phyloP scores from a whole-genome alignment of 75 land plant species.

The Ceratopteris richardii region DNA sequence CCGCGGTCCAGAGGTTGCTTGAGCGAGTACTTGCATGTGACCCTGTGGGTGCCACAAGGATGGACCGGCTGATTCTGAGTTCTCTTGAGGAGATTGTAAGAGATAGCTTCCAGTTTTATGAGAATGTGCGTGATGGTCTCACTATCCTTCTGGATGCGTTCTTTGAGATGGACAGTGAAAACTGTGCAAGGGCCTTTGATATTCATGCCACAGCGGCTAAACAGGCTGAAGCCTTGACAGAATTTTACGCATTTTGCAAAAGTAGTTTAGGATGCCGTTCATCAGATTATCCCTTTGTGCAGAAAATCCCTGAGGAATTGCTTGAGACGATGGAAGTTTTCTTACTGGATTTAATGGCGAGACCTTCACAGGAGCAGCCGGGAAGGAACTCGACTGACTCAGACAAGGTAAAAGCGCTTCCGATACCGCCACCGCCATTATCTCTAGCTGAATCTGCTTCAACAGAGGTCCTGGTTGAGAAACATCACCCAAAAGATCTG shows the following conservation, averaged over 20 bases:
- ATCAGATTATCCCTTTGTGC: conserved; percentile 70
- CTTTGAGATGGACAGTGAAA: conserved; percentile 54
- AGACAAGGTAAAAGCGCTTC: neutral
- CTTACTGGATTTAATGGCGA: conserved; percentile 16
- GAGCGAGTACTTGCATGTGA: conserved; percentile 54
- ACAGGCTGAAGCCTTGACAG: conserved; percentile 59
- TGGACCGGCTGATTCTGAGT: conserved; percentile 33
- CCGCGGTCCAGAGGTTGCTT: conserved; percentile 46
- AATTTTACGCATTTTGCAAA: conserved; percentile 59
- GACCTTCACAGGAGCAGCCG: neutral
- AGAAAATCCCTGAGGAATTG: conserved; percentile 46
- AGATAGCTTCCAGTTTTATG: conserved; percentile 79
- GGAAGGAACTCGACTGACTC: conserved; percentile 15
- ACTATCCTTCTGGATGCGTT: conserved; percentile 64
- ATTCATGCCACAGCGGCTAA: conserved; percentile 51
- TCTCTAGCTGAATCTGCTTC: too few relatives aligned
- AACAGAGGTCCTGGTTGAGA: too few relatives aligned
- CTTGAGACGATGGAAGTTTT: conserved; percentile 62
- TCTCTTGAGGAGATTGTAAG: conserved; percentile 45
- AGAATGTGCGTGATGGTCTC: conserved; percentile 56
- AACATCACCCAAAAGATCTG: too few relatives aligned
- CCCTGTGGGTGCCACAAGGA: conserved; percentile 61
- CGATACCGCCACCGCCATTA: conserved; percentile 3
- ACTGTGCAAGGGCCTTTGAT: conserved; percentile 43
- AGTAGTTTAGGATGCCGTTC: conserved; percentile 57